These are phyloP conservation scores for Lindgomyces ingoldianus DNA, from an alignment of 495 filamentous ascomycete species.

Conservation along the genomic window DNA sequence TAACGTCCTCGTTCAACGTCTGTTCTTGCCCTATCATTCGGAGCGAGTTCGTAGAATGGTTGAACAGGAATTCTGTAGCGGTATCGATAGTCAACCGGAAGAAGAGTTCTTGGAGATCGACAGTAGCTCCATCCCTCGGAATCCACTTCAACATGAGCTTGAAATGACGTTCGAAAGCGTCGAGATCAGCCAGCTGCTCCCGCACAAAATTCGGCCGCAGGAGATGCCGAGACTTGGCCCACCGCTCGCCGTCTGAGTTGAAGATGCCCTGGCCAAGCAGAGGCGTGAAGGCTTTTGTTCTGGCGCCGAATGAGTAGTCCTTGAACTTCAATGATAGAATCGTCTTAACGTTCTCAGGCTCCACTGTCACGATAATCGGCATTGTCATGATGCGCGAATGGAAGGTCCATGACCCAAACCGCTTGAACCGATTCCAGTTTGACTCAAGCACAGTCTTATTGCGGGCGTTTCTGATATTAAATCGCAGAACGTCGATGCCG, in stretches of 20 bases:
- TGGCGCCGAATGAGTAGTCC: constrained; percentile 60
- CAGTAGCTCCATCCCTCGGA: constrained; percentile 51
- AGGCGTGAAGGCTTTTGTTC: constrained; percentile 53
- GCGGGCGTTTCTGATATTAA: constrained; percentile 34
- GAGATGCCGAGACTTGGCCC: constrained; percentile 65
- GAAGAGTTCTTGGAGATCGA: constrained; percentile 68
- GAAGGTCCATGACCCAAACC: constrained; percentile 34
- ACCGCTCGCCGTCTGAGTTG: constrained; percentile 63
- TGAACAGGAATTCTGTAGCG: constrained; percentile 73
- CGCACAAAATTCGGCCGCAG: constrained; percentile 65
- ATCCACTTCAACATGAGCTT: constrained; percentile 51
- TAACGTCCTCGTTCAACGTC: constrained; percentile 16
- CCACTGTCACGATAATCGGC: constrained; percentile 52
- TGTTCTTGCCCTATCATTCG: constrained; percentile 22
- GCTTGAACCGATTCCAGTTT: constrained; percentile 30
- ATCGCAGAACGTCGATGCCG: constrained; percentile 38
- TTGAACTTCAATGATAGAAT: constrained; percentile 61
- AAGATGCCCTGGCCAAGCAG: constrained; percentile 73
- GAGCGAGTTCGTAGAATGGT: constrained; percentile 54
- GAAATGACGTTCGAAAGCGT: constrained; percentile 63
- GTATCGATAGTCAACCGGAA: constrained; percentile 68
- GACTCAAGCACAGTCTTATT: constrained; percentile 30
- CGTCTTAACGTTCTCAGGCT: constrained; percentile 65
- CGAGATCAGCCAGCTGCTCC: constrained; percentile 61
- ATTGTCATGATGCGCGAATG: constrained; percentile 16